A percentile compares a stretch with the other conserved stretches of the same genome.
Evolutionary conservation across 2,329 filamentous ascomycete genomes (phyloP).

Genomic region (Fusarium subtropicale): DNA sequence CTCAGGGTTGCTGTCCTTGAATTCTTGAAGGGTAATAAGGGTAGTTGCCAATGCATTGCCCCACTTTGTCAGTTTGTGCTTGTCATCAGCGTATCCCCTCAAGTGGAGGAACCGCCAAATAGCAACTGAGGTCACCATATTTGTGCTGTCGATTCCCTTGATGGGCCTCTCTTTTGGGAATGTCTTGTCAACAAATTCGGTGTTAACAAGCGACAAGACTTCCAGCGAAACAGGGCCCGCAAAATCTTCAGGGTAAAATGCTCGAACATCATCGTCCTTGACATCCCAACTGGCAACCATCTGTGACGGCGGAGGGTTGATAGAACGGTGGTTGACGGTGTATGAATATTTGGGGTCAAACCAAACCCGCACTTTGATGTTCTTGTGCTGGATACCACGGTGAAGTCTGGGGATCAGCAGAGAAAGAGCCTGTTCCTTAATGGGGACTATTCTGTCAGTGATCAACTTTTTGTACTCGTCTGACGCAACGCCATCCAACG

Average conservation of each 20-base stretch:
- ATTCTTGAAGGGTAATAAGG: constrained; percentile 70
- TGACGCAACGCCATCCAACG: constrained; percentile 84
- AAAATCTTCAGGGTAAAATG: constrained; percentile 58
- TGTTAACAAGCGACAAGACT: constrained; percentile 74
- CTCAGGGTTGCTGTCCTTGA: constrained; percentile 58
- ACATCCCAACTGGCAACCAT: constrained; percentile 77
- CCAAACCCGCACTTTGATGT: constrained; percentile 84
- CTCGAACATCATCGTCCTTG: constrained; percentile 66
- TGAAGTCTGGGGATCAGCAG: constrained; percentile 84
- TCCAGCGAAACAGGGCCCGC: constrained; percentile 64
- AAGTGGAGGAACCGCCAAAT: constrained; percentile 92
- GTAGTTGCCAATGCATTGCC: constrained; percentile 81
- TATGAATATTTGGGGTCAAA: constrained; percentile 77
- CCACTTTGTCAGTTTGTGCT: constrained; percentile 85
- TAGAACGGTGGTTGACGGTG: constrained; percentile 71
- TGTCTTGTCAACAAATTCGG: constrained; percentile 76
- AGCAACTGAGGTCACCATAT: constrained; percentile 77
- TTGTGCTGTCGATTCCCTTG: constrained; percentile 71
- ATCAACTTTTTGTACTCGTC: constrained; percentile 85
- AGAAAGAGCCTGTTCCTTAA: constrained; percentile 81
- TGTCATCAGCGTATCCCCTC: constrained; percentile 82
- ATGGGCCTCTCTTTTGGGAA: constrained; percentile 68
- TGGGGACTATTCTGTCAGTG: constrained; percentile 76
- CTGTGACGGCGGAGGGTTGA: constrained; percentile 61
- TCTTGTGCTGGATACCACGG: constrained; percentile 83